Base-by-base conservation (phyloP, 768 basidiomycete species). In the Sporobolomyces roseus region DNA sequence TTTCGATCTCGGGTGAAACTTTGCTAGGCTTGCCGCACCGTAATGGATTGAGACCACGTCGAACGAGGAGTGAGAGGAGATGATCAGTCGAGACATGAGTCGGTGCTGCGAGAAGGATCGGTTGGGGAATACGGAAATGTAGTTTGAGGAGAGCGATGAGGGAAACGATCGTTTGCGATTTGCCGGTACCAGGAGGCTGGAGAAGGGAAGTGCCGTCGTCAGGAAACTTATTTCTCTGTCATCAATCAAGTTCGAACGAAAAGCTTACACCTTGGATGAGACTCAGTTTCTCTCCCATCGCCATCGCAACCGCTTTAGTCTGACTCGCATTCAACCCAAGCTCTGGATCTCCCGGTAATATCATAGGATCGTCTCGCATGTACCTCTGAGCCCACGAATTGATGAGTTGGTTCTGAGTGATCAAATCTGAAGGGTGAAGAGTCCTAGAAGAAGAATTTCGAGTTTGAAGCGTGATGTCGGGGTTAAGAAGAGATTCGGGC, bases 21-120 rank as follows among this genome's bases (percentile, higher is more conserved):
- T 83, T 83, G 29, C 84, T 85, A 16, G 81, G 82, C 50, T 82
- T 84, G 4, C 90, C 91, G 27, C 92, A 82, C 3, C 93, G 88
- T 2, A 94, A 79, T 2, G 92, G 87, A 69, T 85, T 86, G 52
- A 93, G 78, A 5, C 85, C 84, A 1, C 83, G 81, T 10, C 75
- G 63, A 2, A 79, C 78, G 30, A 93, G 81, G 0, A 89, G 89
- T 75, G 88, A 86, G 43, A 93, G 85, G 13, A 96, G 85, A 73
- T 93, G 90, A 77, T 96, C 92, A 25, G 93, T 91, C 0, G 93
- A 92, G 25, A 86, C 89, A 73, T 96, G 93, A 46, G 93, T 96
- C 76, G 90, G 94, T 0, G 93, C 93, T 77, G 90, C 90, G n/a
- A 94, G 88, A 19, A 97, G 84, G 46, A 94, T 81, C 2, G 91